These are phyloP conservation scores for Zea mays DNA, from an alignment of 176 grass and related monocot genomes.

Conservation along the genomic window DNA sequence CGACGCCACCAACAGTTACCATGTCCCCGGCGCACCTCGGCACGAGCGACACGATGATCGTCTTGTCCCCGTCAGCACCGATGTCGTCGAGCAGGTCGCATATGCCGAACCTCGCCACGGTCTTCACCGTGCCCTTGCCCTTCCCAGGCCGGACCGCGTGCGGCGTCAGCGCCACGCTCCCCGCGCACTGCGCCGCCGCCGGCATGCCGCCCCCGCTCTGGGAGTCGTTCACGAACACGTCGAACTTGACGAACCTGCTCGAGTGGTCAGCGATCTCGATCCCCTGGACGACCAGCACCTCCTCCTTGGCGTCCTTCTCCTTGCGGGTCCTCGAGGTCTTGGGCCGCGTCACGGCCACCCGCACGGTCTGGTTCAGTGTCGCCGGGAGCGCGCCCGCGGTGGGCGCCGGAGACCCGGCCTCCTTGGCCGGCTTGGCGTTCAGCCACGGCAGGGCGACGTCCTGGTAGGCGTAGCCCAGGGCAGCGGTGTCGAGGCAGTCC, in stretches of 20 bases:
- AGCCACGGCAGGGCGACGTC: slow-evolving; percentile 63
- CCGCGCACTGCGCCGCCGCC: slow-evolving; percentile 44
- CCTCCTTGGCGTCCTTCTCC: slow-evolving; percentile 59
- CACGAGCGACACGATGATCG: slow-evolving; percentile 53
- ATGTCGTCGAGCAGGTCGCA: slow-evolving; percentile 58
- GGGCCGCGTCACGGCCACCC: slow-evolving; percentile 46
- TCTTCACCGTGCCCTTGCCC: slow-evolving; percentile 26
- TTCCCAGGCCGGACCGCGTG: slow-evolving; percentile 38
- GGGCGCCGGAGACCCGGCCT: slow-evolving; percentile 15
- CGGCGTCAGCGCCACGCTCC: slow-evolving; percentile 52
- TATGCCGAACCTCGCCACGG: slow-evolving; percentile 54
- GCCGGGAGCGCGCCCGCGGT: not conserved
- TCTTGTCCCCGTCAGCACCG: slow-evolving; percentile 51
- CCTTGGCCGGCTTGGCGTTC: slow-evolving; percentile 21
- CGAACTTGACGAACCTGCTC: slow-evolving; percentile 64
- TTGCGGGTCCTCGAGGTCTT: slow-evolving; percentile 34
- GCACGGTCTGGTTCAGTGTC: slow-evolving; percentile 33
- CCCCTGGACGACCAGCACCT: slow-evolving; percentile 61
- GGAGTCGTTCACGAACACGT: slow-evolving; percentile 51
- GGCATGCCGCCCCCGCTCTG: slow-evolving; percentile 16
- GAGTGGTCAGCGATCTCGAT: slow-evolving; percentile 41
- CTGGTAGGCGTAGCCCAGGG: slow-evolving; percentile 52
- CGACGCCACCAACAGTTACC: slow-evolving; percentile 42
- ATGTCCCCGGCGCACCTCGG: slow-evolving; percentile 40
- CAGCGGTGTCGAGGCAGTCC: slow-evolving; percentile 49